Evolutionary conservation across 805 yeast genomes (phyloP).

Genomic region (Kuraishia piskuri): DNA sequence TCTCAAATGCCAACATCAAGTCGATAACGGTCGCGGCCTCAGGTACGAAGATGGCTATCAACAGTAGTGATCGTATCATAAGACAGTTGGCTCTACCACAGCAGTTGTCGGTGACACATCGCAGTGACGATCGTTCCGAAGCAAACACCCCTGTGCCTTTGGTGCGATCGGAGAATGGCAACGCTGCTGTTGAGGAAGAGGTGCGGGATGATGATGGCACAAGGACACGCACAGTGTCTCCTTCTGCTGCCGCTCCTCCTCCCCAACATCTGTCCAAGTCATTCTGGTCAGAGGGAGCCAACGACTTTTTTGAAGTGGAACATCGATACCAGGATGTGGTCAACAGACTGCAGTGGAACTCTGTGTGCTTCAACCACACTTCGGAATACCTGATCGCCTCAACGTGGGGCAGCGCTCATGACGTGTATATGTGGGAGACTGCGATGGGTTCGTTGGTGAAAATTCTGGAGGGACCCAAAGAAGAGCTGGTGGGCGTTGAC

Average conservation of each 20-base stretch:
- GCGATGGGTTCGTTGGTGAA: constrained; percentile 79
- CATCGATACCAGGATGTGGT: constrained; percentile 88
- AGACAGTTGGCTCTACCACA: constrained; percentile 51
- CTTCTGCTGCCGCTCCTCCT: neutral
- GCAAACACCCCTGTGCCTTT: neutral
- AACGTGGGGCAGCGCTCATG: constrained; percentile 82
- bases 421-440: constrained; percentile 89
- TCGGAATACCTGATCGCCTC: constrained; percentile 86
- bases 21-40: constrained; percentile 50
- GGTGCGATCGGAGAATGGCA: constrained; percentile 2
- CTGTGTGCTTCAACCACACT: constrained; percentile 63
- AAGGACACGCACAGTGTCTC: constrained; percentile 10
- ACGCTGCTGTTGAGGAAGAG: constrained; percentile 4
- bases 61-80: constrained; percentile 70
- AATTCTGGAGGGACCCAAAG: constrained; percentile 85
- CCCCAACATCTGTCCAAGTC: neutral
- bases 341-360: constrained; percentile 82
- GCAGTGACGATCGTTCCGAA: neutral
- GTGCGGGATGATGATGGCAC: constrained; percentile 9
- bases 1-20: constrained; percentile 68
- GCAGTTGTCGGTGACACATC: constrained; percentile 13
- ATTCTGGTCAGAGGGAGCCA: constrained; percentile 4
- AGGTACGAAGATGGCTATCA: constrained; percentile 58
- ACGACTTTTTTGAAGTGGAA: constrained; percentile 55
- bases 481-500: constrained; percentile 76